Evolutionary conservation across 164 flowering plant species (phyloP).

Genomic region (Annona cherimola): DNA sequence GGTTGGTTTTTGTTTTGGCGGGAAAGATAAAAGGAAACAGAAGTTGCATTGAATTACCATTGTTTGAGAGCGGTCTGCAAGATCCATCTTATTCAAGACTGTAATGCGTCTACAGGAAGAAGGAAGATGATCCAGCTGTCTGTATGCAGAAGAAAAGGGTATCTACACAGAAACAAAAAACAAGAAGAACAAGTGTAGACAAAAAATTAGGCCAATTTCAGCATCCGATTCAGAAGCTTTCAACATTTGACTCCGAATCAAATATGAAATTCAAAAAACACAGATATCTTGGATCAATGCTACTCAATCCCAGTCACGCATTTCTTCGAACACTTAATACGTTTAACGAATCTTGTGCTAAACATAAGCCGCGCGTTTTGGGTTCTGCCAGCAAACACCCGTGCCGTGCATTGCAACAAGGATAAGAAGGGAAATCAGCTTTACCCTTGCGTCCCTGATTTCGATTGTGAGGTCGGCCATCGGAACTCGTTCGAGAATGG

Average conservation of each 20-base stretch:
- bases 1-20: not conserved
- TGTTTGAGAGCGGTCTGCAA: constrained; percentile 45
- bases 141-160: constrained; percentile 64
- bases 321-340: constrained; percentile 30
- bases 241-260: not conserved
- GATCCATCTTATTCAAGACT: constrained; percentile 74
- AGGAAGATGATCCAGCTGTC: constrained; percentile 25
- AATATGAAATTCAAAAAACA: not conserved
- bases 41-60: constrained; percentile 29
- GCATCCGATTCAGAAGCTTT: too few relatives aligned
- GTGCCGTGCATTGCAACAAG: not conserved
- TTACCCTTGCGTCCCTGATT: constrained; percentile 84
- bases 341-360: not conserved
- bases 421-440: not conserved
- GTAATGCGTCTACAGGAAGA: constrained; percentile 41
- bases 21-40: not conserved
- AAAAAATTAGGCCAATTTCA: not conserved
- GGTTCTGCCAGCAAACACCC: not conserved
- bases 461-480: constrained; percentile 65
- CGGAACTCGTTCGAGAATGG: constrained; percentile 60
- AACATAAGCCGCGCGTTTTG: not conserved
- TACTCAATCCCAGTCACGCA: constrained; percentile 17
- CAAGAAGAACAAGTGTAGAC: too few relatives aligned
- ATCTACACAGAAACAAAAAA: constrained; percentile 30
- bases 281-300: not conserved